These are phyloP conservation scores for Phytopythium oedochilum DNA, from an alignment of 352 stramenopile species.

Conservation along the genomic window DNA sequence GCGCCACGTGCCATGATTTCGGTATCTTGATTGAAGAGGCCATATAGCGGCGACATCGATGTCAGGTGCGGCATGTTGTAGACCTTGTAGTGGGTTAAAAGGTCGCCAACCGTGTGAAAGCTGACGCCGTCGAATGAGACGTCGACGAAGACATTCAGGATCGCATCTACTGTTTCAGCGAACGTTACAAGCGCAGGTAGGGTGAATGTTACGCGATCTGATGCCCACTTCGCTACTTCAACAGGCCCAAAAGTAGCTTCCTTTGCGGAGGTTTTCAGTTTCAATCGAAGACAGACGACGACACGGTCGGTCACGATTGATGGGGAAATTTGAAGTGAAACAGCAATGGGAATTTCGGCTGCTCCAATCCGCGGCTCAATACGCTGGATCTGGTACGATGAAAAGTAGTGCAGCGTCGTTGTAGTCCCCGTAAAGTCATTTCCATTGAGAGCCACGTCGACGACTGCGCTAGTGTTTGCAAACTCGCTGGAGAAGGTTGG, in stretches of 20 bases:
- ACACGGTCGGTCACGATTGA: slow-evolving; percentile 43
- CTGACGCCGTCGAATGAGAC: slow-evolving; percentile 48
- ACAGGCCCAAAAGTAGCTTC: slow-evolving; percentile 32
- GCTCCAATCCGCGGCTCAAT: slow-evolving; percentile 47
- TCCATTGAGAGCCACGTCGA: slow-evolving; percentile 64
- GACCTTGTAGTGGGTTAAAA: slow-evolving; percentile 42
- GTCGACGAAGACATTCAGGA: slow-evolving; percentile 34
- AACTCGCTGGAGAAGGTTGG: slow-evolving; percentile 46
- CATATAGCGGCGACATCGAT: slow-evolving; percentile 42
- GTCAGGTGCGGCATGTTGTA: slow-evolving; percentile 59
- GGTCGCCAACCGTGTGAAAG: slow-evolving; percentile 43
- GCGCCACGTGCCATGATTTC: slow-evolving; percentile 34
- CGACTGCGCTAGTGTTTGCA: slow-evolving; percentile 33
- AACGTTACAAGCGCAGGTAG: slow-evolving; percentile 32
- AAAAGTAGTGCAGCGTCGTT: slow-evolving; percentile 52
- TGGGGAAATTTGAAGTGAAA: slow-evolving; percentile 36
- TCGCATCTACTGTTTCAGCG: slow-evolving; percentile 19
- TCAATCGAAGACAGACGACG: slow-evolving; percentile 37
- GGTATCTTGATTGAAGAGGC: slow-evolving; percentile 39
- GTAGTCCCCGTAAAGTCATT: slow-evolving; percentile 56
- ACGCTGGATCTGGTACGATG: slow-evolving; percentile 31
- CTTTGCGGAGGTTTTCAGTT: background rate
- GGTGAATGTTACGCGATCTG: slow-evolving; percentile 33
- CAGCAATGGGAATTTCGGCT: slow-evolving; percentile 47
- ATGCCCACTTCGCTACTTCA: slow-evolving; percentile 29